Evolutionary conservation across 2,329 filamentous ascomycete genomes (phyloP), one percentile per base, ranked within the genome.

Genomic region (Epichloe coenophiala): DNA sequence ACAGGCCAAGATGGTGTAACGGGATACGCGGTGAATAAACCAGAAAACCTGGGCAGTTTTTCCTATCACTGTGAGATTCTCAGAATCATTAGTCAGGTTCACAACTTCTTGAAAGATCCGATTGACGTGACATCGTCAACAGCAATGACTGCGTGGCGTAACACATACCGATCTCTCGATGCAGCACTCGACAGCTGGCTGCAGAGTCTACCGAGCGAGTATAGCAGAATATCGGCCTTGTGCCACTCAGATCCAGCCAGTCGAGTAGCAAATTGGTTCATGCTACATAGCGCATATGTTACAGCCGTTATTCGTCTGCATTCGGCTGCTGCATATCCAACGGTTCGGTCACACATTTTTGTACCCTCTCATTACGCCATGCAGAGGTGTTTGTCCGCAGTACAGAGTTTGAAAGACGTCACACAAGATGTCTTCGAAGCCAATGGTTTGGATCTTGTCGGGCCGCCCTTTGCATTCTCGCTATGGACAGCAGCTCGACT

Each of bases 211-310:
- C 69, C 69, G 1, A 68, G 68, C 54, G 69, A 72, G 48, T 72
- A 72, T 51, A 66, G 67, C 60, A 67, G 66, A n/a, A 71, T 72
- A 23, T 71, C 68, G 7, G 67, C 69, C 2, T 59, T 72, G 11
- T 72, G 69, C 39, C 69, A 72, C 56, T 71, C 69, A 5, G 69
- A 71, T 17, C 69, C 69, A 3, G 69, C 68, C 2, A 71, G 68
- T 48, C 65, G 69, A 1, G 69, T 71, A 2, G 69, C 69, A n/a
- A 71, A 71, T 54, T 71, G 68, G 69, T 71, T 71, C 52, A 69
- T 71, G 67, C 59, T 72, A 8, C 69, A 72, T 27, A 70, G 69
- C 54, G 69, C 69, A 7, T 72, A 71, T 44, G 68, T 72, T 12
- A 70, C 68, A 0, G 63, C 68, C 3, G 69, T 70, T 5, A 68